phyloP scores from a whole-genome alignment of 345 rosid species.

The Crucihimalaya himalaica region DNA sequence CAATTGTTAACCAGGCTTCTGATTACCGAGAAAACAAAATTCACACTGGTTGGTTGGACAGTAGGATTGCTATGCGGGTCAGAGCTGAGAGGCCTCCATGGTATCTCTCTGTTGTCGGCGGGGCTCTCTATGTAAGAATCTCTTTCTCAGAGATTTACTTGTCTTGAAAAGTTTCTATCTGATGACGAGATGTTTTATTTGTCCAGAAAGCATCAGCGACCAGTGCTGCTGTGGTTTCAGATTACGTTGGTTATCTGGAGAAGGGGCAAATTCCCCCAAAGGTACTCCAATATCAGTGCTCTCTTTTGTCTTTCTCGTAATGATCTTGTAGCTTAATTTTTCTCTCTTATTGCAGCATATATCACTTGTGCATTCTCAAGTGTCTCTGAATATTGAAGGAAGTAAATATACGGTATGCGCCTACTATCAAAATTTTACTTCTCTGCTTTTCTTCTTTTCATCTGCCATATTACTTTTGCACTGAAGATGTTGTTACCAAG shows the following conservation, averaged over 20 bases:
- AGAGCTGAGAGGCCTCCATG: constrained; percentile 99
- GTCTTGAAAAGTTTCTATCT: constrained; percentile 16
- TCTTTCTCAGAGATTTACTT: constrained; percentile 14
- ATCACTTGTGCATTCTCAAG: constrained; percentile 95
- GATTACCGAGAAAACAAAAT: constrained; percentile 96
- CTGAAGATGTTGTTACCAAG: not conserved
- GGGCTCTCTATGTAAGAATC: constrained; percentile 85
- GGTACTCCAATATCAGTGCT: constrained; percentile 46
- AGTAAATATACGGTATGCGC: constrained; percentile 85
- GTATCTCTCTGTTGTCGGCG: constrained; percentile 99
- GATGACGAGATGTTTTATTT: constrained; percentile 26
- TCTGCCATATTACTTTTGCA: constrained; percentile 17
- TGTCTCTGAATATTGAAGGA: constrained; percentile 97
- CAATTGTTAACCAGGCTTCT: constrained; percentile 65
- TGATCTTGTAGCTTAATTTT: constrained; percentile 26
- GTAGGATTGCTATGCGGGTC: constrained; percentile 99
- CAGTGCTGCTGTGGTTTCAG: constrained; percentile 96
- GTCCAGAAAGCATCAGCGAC: constrained; percentile 93
- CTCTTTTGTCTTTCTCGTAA: constrained; percentile 1
- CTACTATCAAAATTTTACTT: constrained; percentile 18
- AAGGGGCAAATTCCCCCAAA: constrained; percentile 99
- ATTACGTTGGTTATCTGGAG: constrained; percentile 96
- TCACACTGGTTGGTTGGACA: constrained; percentile 99
- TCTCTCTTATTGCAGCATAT: constrained; percentile 70
- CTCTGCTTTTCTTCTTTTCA: not conserved